Evolutionary conservation across 2,329 filamentous ascomycete genomes (phyloP), one percentile per base, ranked within the genome.

Genomic region (Aspergillus tamarii): DNA sequence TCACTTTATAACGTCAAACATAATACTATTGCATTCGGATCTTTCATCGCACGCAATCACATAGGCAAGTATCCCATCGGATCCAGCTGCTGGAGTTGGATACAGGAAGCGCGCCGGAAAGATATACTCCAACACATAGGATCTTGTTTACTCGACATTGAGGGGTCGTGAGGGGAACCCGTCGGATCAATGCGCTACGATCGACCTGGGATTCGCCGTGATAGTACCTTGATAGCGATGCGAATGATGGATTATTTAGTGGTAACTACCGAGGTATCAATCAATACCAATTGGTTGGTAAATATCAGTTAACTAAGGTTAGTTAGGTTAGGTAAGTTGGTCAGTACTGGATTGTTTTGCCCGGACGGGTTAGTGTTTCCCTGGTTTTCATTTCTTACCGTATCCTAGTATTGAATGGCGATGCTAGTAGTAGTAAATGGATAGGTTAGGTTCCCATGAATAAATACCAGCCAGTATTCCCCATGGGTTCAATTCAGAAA

Each of bases 331-430:
- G 41, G 57, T 39, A 55, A 54, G 26, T 26, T 10, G 5, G 23
- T 21, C 28, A n/a, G 43, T 21, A 36, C 64, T 57, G 69, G 69
- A 69, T 66, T 62, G 21, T 64, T 67, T 70, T 69, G 53, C 69
- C 67, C 46, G 30, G 64, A 65, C 52, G 57, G 66, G 69, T 64
- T 70, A 70, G 64, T 50, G 34, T 61, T 70, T 70, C 66, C 63
- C 48, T 41, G 34, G 14, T 28, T 48, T 28, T 34, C 19, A 45
- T n/a, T 50, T 59, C 41, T 50, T 53, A 50, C 46, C 21, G 57
- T 32, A 50, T 39, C 48, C 28, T 34, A 26, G 26, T 26, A 32
- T 52, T 32, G 10, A 10, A 30, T 28, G 6, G 28, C 16, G 21
- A 12, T 21, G 6, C 32, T 11, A 36, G 14, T 46, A 26, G 23